Evolutionary conservation across 2,329 filamentous ascomycete genomes (phyloP), one percentile per base, ranked within the genome.

Genomic region (Davidsoniella virescens): DNA sequence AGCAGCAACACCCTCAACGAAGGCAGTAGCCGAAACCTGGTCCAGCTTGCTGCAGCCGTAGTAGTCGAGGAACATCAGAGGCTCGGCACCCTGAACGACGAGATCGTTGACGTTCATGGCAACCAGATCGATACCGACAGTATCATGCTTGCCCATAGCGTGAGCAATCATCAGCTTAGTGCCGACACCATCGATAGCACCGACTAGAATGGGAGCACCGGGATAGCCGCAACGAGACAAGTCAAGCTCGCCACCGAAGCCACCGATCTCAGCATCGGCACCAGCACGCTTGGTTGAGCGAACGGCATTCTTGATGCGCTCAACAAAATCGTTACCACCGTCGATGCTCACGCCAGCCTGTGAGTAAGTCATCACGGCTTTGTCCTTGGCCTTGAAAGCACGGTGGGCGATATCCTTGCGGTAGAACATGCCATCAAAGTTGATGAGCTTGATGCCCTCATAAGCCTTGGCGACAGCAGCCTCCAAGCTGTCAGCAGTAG

Each of bases 101-200:
- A 98, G 74, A 61, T 98, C 92, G 65, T 98, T 98, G 62, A 96
- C 92, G 64, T 95, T 96, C 90, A 96, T 96, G 57, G 92, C 92
- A 3, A 98, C 92, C 36, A 98, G 76, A 63, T 98, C 92, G 58
- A 98, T 87, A 54, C 92, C 92, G 9, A 98, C 90, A 2, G 88
- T 94, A 64, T 90, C 81, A 66, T 95, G 92, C 67, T 93, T 87
- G 58, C 80, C 75, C 69, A 93, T 84, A 10, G 80, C 77, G 63
- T 95, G 90, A 0, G 92, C 92, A 60, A 98, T 86, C 73, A 93
- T 93, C 59, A 96, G 81, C 70, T 96, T 96, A 45, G 90, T 96
- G 53, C 90, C 92, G 37, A 96, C 87, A 48, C 92, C 92, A 62
- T 98, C 92, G 56, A 95, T 96, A 54, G 87, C 88, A 50, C 85